Evolutionary conservation across 2,329 filamentous ascomycete genomes (phyloP).

Genomic region (Xylaria sp.): DNA sequence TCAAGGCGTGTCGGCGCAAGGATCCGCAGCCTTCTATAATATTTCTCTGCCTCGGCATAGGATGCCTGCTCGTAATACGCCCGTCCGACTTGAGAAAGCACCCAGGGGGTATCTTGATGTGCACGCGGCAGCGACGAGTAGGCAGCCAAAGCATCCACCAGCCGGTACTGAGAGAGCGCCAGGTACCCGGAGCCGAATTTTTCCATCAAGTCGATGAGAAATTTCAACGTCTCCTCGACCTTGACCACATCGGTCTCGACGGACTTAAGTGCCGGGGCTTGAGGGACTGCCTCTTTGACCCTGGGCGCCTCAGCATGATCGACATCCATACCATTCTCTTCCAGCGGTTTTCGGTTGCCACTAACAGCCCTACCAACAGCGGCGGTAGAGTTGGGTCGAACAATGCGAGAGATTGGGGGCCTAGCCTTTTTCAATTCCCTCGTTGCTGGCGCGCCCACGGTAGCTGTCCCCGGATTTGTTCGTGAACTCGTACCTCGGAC

Average conservation of each 20-base stretch:
- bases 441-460: constrained; percentile 54
- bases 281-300: constrained; percentile 40
- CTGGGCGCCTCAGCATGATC: constrained; percentile 59
- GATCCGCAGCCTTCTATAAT: constrained; percentile 72
- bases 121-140: constrained; percentile 64
- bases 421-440: constrained; percentile 81
- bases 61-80: constrained; percentile 86
- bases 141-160: constrained; percentile 67
- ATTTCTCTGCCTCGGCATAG: constrained; percentile 81
- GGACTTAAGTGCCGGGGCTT: constrained; percentile 36
- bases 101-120: constrained; percentile 90
- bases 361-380: constrained; percentile 83
- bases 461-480: constrained; percentile 52
- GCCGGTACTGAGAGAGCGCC: constrained; percentile 71
- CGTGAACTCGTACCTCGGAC: constrained; percentile 66
- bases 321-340: constrained; percentile 62
- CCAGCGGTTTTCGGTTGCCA: constrained; percentile 73
- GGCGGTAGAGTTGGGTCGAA: constrained; percentile 61
- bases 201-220: constrained; percentile 72
- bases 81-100: constrained; percentile 82
- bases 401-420: constrained; percentile 60
- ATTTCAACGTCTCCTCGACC: constrained; percentile 69
- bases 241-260: constrained; percentile 53
- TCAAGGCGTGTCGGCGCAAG: constrained; percentile 77
- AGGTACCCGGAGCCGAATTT: constrained; percentile 79